phyloP scores from a whole-genome alignment of 169 alveolate genomes.

The Eimeria sp. region DNA sequence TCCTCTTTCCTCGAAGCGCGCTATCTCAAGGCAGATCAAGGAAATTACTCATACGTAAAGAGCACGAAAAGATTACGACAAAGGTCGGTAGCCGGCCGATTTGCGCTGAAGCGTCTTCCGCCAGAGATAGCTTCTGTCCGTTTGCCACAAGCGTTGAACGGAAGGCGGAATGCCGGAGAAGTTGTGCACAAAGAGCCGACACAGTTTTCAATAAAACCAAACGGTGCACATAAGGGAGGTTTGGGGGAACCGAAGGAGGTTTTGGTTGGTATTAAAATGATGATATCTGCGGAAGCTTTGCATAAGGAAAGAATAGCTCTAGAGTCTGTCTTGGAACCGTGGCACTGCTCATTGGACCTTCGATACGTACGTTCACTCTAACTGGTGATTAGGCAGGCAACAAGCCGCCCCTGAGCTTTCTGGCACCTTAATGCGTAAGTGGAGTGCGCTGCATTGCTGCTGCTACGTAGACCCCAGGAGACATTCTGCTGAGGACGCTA shows the following conservation, averaged over 20 bases:
- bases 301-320: constrained; percentile 61
- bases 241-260: neutral
- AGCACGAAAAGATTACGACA: neutral
- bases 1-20: neutral
- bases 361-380: constrained; percentile 47
- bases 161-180: neutral
- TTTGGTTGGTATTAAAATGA: constrained; percentile 5
- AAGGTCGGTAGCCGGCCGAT: constrained; percentile 5
- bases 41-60: neutral
- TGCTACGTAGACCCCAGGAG: constrained; percentile 50
- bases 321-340: constrained; percentile 56
- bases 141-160: neutral
- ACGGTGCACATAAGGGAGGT: neutral
- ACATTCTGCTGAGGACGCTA: constrained; percentile 21
- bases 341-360: constrained; percentile 42
- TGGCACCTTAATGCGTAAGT: neutral
- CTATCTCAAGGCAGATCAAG: neutral
- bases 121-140: neutral
- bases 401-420: neutral
- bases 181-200: neutral
- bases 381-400: neutral
- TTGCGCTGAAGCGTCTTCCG: neutral
- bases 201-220: neutral
- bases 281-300: constrained; percentile 63
- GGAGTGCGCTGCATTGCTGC: neutral